Conservation (phyloP, 495 filamentous ascomycete species). For the Penicillium pancosmium region DNA sequence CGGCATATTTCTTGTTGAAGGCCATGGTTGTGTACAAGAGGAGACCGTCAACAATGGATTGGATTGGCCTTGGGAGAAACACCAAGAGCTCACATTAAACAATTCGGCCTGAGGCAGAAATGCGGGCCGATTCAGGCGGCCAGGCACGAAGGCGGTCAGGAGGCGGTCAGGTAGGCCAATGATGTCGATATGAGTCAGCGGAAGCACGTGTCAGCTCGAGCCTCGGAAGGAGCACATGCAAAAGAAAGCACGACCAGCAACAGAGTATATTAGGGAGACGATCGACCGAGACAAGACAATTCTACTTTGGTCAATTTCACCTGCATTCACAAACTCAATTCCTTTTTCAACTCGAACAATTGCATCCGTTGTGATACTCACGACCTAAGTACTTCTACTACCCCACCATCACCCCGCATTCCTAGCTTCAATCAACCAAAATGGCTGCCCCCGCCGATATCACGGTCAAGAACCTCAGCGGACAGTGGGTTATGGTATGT, state of each 20-base stretch:
- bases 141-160: background rate
- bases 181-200: slow-evolving; percentile 19
- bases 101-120: slow-evolving; percentile 11
- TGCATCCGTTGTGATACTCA: slow-evolving; percentile 2
- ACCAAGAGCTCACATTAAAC: slow-evolving; percentile 4
- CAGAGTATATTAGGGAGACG: slow-evolving; percentile 16
- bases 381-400: background rate
- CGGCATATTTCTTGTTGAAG: slow-evolving; percentile 77
- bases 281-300: slow-evolving; percentile 4
- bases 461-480: slow-evolving; percentile 73
- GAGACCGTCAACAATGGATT: slow-evolving; percentile 20
- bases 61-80: slow-evolving; percentile 7
- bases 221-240: slow-evolving; percentile 28
- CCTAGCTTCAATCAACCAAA: slow-evolving; percentile 28
- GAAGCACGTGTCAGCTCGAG: slow-evolving; percentile 26
- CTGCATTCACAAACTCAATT: background rate
- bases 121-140: background rate
- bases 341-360: slow-evolving; percentile 1
- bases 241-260: slow-evolving; percentile 2
- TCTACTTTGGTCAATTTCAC: background rate
- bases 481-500: slow-evolving; percentile 78
- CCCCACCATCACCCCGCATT: slow-evolving; percentile 13
- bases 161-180: background rate
- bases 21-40: slow-evolving; percentile 36
- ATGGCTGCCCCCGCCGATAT: slow-evolving; percentile 83